A percentile compares a stretch with the other conserved stretches of the same genome.
These are phyloP conservation scores for Stylosanthes scabra DNA, from an alignment of 331 rosid genomes.

Conservation along the genomic window DNA sequence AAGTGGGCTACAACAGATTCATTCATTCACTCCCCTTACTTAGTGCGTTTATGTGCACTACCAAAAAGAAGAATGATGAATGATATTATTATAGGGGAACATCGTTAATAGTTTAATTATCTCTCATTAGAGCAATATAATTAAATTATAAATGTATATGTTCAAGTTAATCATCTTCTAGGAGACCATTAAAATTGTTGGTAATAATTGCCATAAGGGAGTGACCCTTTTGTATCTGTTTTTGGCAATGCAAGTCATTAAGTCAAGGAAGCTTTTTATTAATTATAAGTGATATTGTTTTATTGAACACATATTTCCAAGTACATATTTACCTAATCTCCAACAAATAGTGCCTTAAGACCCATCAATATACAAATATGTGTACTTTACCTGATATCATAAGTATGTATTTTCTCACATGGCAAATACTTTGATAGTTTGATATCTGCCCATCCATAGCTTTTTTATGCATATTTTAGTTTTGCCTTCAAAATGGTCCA, in stretches of 20 bases:
- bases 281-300: background rate
- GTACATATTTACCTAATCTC: background rate
- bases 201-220: slow-evolving; percentile 41
- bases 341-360: slow-evolving; percentile 25
- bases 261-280: slow-evolving; percentile 5
- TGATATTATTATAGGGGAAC: slow-evolving; percentile 22
- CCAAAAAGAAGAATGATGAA: slow-evolving; percentile 30
- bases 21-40: slow-evolving; percentile 8
- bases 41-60: slow-evolving; percentile 53
- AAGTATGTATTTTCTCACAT: too few relatives aligned
- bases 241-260: slow-evolving; percentile 23
- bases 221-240: slow-evolving; percentile 19
- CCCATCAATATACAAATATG: slow-evolving; percentile 27
- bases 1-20: slow-evolving; percentile 60
- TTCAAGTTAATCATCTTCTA: slow-evolving; percentile 42
- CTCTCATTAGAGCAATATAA: slow-evolving; percentile 11
- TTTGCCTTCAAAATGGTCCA: too few relatives aligned
- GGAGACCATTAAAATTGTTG: slow-evolving; percentile 43
- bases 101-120: slow-evolving; percentile 43
- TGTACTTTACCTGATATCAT: background rate
- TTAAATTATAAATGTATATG: background rate
- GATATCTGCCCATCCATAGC: too few relatives aligned
- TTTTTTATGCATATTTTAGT: too few relatives aligned
- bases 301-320: slow-evolving; percentile 6
- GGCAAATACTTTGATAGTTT: too few relatives aligned